Evolutionary conservation across 2,329 filamentous ascomycete genomes (phyloP).

Genomic region (Colletotrichum sp.): DNA sequence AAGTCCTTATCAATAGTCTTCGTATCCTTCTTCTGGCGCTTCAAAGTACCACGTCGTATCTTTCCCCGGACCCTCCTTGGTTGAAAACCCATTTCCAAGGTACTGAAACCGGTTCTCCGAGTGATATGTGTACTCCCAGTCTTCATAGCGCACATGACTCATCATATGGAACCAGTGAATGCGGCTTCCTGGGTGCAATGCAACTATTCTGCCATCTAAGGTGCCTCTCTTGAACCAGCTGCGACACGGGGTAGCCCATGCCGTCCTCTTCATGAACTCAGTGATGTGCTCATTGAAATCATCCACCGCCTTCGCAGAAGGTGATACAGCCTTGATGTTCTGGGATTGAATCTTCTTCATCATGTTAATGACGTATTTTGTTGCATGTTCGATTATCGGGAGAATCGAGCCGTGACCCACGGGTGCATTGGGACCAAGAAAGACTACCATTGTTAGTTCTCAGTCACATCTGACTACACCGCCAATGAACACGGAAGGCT

Average conservation of each 20-base stretch:
- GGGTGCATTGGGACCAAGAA: background rate
- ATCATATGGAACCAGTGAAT: background rate
- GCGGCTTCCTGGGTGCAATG: background rate
- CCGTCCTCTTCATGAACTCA: background rate
- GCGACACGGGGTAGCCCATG: background rate
- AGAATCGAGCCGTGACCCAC: background rate
- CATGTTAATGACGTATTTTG: background rate
- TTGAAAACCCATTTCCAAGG: background rate
- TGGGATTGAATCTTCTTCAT: background rate
- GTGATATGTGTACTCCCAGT: background rate
- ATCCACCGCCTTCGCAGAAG: background rate
- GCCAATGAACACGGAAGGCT: background rate
- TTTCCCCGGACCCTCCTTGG: background rate
- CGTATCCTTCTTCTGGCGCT: background rate
- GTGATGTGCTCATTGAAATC: background rate
- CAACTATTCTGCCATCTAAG: background rate
- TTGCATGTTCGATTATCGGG: background rate
- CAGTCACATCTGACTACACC: fast-evolving
- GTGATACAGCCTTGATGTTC: background rate
- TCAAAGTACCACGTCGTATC: background rate
- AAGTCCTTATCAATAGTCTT: background rate
- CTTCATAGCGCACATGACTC: background rate
- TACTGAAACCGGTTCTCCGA: background rate
- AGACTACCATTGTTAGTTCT: background rate
- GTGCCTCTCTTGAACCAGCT: background rate